phyloP scores from a whole-genome alignment of 2,329 filamentous ascomycete genomes.

The Teratosphaeria zuluensis region DNA sequence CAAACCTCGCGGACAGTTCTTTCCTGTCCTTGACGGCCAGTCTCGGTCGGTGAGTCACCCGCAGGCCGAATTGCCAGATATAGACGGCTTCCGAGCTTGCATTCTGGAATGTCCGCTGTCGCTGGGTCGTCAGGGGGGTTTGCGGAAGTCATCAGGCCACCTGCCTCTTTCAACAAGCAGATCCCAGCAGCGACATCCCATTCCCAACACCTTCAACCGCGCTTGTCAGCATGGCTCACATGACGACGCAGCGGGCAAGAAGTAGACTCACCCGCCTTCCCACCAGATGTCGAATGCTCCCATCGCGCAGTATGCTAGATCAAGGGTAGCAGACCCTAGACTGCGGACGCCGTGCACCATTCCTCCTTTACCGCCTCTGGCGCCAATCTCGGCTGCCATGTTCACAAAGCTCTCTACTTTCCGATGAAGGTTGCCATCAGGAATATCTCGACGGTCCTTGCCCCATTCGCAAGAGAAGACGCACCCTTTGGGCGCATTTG shows the following conservation, averaged over 20 bases:
- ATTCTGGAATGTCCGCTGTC: slow-evolving; percentile 49
- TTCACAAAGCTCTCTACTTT: slow-evolving; percentile 69
- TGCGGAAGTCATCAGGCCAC: slow-evolving; percentile 62
- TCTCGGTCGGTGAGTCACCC: slow-evolving; percentile 51
- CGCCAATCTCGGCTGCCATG: slow-evolving; percentile 58
- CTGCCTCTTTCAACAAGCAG: slow-evolving; percentile 62
- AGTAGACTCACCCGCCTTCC: slow-evolving; percentile 51
- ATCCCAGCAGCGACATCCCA: slow-evolving; percentile 74
- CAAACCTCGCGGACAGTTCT: slow-evolving; percentile 63
- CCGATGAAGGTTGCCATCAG: slow-evolving; percentile 57
- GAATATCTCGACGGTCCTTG: slow-evolving; percentile 59
- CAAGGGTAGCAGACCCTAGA: slow-evolving; percentile 62
- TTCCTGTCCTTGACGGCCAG: slow-evolving; percentile 57
- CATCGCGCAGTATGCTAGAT: slow-evolving; percentile 66
- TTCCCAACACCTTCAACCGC: slow-evolving; percentile 33
- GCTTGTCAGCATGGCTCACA: slow-evolving; percentile 3
- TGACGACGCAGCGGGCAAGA: not conserved
- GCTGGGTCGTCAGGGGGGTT: slow-evolving; percentile 55
- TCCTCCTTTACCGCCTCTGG: slow-evolving; percentile 56
- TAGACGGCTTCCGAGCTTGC: slow-evolving; percentile 55
- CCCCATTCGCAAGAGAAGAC: slow-evolving; percentile 72
- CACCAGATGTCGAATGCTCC: slow-evolving; percentile 41
- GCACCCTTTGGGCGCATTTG: slow-evolving; percentile 56
- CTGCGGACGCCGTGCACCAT: slow-evolving; percentile 73
- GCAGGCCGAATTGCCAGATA: slow-evolving; percentile 66